Conservation (phyloP, 441 rosid species). For the Eruca vesicaria region DNA sequence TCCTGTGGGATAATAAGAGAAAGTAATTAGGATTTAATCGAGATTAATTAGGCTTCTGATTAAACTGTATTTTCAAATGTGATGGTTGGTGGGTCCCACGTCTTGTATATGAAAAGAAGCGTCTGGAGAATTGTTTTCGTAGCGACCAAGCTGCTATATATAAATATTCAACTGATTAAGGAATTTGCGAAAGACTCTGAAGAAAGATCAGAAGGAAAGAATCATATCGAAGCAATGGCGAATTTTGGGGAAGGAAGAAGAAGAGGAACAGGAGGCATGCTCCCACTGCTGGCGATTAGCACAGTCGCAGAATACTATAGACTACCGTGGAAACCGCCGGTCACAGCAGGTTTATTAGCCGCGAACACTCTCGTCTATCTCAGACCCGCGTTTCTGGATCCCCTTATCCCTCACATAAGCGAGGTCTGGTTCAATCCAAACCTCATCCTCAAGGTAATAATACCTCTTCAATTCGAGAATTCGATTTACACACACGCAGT, state of each 20-base stretch:
- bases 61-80: not conserved
- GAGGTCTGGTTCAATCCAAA: constrained; percentile 83
- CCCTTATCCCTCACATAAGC: constrained; percentile 61
- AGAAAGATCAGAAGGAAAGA: constrained; percentile 14
- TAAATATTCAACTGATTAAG: not conserved
- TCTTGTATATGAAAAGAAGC: constrained; percentile 8
- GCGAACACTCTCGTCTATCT: constrained; percentile 72
- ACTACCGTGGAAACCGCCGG: constrained; percentile 89
- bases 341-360: constrained; percentile 73
- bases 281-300: constrained; percentile 75
- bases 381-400: constrained; percentile 60
- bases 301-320: constrained; percentile 67
- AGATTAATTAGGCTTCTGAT: not conserved
- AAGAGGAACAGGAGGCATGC: constrained; percentile 48
- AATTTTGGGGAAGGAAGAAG: constrained; percentile 38
- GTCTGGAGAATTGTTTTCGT: constrained; percentile 36
- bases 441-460: constrained; percentile 80
- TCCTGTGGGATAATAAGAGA: no score
- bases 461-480: not conserved
- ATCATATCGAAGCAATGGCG: constrained; percentile 25
- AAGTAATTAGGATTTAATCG: no score
- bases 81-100: constrained; percentile 16
- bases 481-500: not conserved
- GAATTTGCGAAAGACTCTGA: not conserved
- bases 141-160: not conserved